Base-by-base conservation (phyloP, 169 alveolate species). In the Ophryocystis elektroscirrha region DNA sequence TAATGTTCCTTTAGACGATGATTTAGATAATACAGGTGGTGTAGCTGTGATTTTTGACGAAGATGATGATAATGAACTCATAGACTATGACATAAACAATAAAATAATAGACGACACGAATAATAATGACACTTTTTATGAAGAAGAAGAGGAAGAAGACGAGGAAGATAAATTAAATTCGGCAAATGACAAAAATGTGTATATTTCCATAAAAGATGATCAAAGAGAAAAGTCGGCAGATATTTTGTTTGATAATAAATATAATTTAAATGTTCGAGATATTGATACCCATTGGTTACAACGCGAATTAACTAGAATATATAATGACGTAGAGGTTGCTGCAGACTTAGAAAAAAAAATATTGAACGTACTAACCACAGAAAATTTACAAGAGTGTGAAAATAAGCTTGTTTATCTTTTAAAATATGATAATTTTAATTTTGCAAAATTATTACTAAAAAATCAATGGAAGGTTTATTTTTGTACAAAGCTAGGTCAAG, bases 401-500 rank as follows among this genome's bases (percentile, higher is more conserved):
- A 80, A 74, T 52, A 58, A 67, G 43, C 55, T 84, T 5, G 79
- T 82, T 28, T 50, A 62, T 19, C 25, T 78, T 20, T 65, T 84
- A 36, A 77, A 73, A 27, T 81, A 73, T 42, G 94, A 85, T 25
- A 53, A 78, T 42, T 81, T 79, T 54, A 67, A 74, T 35, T 71
- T 81, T 44, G 79, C 78, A n/a, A 74, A 72, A 44, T 49, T 65
- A 24, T 35, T 85, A n/a, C 64, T 79, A 5, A 67, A 71, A 25
- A 77, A 81, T 48, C 55, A 93, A 41, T 76, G 87, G 78, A 74
- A 81, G 42, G 78, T 89, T 35, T 82, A 74, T 68, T 87, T 69
- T 64, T 81, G 92, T 53, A 83, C 92, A 18, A 61, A 81, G 36
- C 66, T 83, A 44, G 89, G 92, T 19, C 91, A 87, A 67, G 91